Conservation (phyloP, 2,329 filamentous ascomycete genomes). For the Claviceps humidiphila region DNA sequence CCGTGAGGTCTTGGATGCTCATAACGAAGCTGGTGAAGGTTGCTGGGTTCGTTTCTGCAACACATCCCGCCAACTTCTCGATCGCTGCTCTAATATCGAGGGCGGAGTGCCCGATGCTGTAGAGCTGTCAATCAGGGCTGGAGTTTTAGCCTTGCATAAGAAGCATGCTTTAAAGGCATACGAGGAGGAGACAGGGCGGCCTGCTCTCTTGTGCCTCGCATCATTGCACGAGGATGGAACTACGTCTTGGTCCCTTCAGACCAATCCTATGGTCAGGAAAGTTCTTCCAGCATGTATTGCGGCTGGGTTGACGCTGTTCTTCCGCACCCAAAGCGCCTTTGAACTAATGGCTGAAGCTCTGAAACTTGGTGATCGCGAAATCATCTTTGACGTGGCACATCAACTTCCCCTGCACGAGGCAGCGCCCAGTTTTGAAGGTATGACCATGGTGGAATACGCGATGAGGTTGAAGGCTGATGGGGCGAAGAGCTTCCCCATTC, state of each 20-base stretch:
- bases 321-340: background rate
- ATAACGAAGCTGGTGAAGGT: constrained; percentile 8
- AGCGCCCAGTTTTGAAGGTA: background rate
- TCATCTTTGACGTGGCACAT: background rate
- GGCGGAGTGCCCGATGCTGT: background rate
- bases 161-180: background rate
- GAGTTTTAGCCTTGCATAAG: background rate
- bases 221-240: background rate
- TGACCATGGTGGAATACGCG: background rate
- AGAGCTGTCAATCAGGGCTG: background rate
- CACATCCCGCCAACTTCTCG: background rate
- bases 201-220: constrained; percentile 3
- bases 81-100: background rate
- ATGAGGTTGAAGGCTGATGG: background rate
- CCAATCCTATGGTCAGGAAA: background rate
- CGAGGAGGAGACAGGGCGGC: constrained; percentile 2
- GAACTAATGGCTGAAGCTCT: constrained; percentile 1
- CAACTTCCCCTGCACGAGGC: background rate
- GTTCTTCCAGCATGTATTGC: background rate
- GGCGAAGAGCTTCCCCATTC: background rate
- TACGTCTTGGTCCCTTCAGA: background rate
- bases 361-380: background rate
- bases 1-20: constrained; percentile 10
- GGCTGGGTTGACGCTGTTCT: background rate
- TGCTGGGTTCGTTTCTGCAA: constrained; percentile 16